phyloP scores from a whole-genome alignment of 306 rosid species.

The Lathyrus sativus region DNA sequence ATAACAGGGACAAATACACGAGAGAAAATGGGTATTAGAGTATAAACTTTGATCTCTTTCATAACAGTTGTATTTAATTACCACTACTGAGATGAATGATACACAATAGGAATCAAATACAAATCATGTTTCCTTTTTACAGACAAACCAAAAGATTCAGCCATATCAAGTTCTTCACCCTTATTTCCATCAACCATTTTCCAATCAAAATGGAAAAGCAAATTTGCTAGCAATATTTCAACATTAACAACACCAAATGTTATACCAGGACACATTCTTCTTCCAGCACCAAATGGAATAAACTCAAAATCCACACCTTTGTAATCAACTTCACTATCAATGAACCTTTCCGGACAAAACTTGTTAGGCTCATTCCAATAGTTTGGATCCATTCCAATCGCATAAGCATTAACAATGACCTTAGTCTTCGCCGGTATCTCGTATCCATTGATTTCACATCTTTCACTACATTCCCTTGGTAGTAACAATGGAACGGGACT shows the following conservation, averaged over 20 bases:
- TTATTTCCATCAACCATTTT: conserved; percentile 30
- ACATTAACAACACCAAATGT: conserved; percentile 29
- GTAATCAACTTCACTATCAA: conserved; percentile 30
- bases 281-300: conserved; percentile 45
- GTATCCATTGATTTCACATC: conserved; percentile 34
- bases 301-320: conserved; percentile 40
- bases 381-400: conserved; percentile 35
- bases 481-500: conserved; percentile 34
- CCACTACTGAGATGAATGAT: background rate
- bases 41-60: no score
- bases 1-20: no score
- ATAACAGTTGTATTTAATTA: no score
- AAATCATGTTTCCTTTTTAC: conserved; percentile 32
- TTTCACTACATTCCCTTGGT: conserved; percentile 32
- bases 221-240: conserved; percentile 38
- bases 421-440: conserved; percentile 33
- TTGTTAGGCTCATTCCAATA: conserved; percentile 37
- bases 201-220: conserved; percentile 49
- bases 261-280: conserved; percentile 43
- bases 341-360: conserved; percentile 42
- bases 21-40: no score
- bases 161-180: conserved; percentile 42
- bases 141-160: conserved; percentile 28
- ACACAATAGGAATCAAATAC: conserved; percentile 21
- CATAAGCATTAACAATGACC: conserved; percentile 35